Base-by-base conservation (phyloP, 495 filamentous ascomycete genomes). In the Talaromyces thailandensis region DNA sequence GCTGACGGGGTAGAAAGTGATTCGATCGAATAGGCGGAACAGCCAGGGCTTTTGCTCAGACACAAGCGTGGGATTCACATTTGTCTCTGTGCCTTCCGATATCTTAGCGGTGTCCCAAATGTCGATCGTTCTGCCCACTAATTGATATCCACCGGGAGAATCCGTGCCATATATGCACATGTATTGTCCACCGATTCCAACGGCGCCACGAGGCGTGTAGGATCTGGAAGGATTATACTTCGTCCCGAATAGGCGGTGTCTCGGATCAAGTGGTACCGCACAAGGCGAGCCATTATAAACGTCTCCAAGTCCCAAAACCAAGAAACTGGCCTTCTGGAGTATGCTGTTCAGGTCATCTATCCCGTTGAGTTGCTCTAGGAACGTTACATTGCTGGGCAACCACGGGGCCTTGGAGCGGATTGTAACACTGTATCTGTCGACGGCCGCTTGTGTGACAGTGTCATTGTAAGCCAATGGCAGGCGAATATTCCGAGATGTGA, bases 151-250 rank as follows among this genome's bases (percentile, higher is more conserved):
- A 2, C 64, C 64, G 6, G 64, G 64, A 2, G 53, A 66, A 48
- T 60, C 64, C 2, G 61, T 62, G 16, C 61, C 61, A 56, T 66
- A 66, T 0, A 66, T 45, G 14, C 53, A 63, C 29, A 66, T 26
- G 7, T 53, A 50, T 35, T 56, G 56, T 9, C 64, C 64, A 28
- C 53, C 64, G 35, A 58, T 55, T 28, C 53, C 53, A 14, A 66
- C 64, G 14, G 64, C 43, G 7, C 64, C 64, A 31, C 48, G 43
- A 23, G 64, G 64, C 1, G 64, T 66, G 16, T 60, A 66, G 2
- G 62, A 60, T 26, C 64, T 61, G 26, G 43, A 63, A 7, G 64
- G 64, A 50, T 64, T 66, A 31, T 60, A 60, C 56, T 66, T 66
- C 31, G 55, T 63, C 43, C 61, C 62, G 29, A 48, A 53, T 2